Percentiles rank a stretch among this genome's conserved stretches.
Conservation (phyloP, 2,329 filamentous ascomycete genomes). For the Talaromyces sp. region DNA sequence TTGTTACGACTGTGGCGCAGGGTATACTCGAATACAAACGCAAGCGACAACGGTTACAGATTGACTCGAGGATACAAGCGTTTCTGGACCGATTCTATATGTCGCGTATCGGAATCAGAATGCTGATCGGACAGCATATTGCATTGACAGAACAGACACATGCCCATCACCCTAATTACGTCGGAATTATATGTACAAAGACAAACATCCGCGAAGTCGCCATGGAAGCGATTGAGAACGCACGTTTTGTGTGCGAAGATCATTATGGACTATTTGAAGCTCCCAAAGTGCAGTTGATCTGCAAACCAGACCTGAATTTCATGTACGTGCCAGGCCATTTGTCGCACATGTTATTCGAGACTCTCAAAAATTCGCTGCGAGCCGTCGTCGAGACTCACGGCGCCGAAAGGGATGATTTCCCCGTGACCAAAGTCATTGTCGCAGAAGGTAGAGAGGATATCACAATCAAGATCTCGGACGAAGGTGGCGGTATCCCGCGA, state of each 20-base stretch:
- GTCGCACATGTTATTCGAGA: constrained; percentile 99
- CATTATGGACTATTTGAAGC: constrained; percentile 97
- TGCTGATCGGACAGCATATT: constrained; percentile 98
- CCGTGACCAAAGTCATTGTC: constrained; percentile 94
- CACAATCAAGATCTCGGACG: constrained; percentile 96
- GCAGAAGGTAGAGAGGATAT: constrained; percentile 98
- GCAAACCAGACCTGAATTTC: constrained; percentile 89
- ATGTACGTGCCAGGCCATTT: constrained; percentile 99
- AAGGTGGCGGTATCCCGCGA: constrained; percentile 91
- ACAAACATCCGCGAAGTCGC: constrained; percentile 94
- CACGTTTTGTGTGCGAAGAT: constrained; percentile 97
- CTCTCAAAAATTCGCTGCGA: constrained; percentile 94
- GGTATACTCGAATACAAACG: constrained; percentile 98
- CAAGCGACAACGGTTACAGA: constrained; percentile 93
- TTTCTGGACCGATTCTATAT: constrained; percentile 99
- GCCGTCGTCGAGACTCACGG: constrained; percentile 95
- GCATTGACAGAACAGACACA: constrained; percentile 91
- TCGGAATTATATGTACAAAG: constrained; percentile 98
- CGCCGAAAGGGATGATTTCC: constrained; percentile 92
- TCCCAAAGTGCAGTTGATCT: constrained; percentile 93
- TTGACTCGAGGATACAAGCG: constrained; percentile 93
- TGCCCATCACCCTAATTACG: constrained; percentile 85
- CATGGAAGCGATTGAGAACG: constrained; percentile 96
- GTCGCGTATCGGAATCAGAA: constrained; percentile 97
- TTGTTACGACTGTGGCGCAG: constrained; percentile 96